A percentile compares a stretch with the other conserved stretches of the same genome.
Evolutionary conservation across 345 rosid genomes (phyloP).

Genomic region (Populus ilicifolia): DNA sequence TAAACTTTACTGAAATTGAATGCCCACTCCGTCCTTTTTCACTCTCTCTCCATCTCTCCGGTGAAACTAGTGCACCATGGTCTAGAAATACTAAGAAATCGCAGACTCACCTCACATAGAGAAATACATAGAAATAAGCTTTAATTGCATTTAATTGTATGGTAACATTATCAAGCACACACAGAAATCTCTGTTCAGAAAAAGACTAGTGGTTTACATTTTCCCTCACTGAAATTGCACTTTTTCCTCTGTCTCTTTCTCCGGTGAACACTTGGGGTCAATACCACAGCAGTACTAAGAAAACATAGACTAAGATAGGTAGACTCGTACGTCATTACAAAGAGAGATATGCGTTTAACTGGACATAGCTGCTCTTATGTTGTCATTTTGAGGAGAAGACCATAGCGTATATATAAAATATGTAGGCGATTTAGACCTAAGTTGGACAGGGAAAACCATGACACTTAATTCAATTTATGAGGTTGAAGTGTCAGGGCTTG

Average conservation of each 20-base stretch:
- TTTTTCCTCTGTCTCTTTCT: too few species aligned
- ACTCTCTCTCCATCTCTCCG: not conserved
- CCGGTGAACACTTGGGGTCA: too few species aligned
- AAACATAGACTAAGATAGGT: not conserved
- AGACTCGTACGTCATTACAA: not conserved
- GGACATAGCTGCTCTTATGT: not conserved
- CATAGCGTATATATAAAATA: not conserved
- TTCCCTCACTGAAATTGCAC: too few species aligned
- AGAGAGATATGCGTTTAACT: not conserved
- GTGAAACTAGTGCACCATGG: not conserved
- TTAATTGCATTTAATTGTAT: not conserved
- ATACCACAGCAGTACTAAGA: too few species aligned
- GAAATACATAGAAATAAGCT: constrained; percentile 1
- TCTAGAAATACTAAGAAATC: not conserved
- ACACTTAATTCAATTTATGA: not conserved
- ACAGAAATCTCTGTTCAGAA: not conserved
- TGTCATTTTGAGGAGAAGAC: constrained; percentile 1
- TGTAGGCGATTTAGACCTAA: not conserved
- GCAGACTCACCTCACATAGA: not conserved
- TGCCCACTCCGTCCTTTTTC: not conserved
- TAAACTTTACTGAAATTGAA: not conserved
- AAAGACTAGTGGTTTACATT: not conserved
- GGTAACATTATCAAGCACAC: constrained; percentile 3
- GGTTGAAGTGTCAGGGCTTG: constrained; percentile 38
- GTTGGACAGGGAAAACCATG: not conserved